Evolutionary conservation across 306 rosid genomes (phyloP), one percentile per base, ranked within the genome.

Genomic region (Sindora glabra): DNA sequence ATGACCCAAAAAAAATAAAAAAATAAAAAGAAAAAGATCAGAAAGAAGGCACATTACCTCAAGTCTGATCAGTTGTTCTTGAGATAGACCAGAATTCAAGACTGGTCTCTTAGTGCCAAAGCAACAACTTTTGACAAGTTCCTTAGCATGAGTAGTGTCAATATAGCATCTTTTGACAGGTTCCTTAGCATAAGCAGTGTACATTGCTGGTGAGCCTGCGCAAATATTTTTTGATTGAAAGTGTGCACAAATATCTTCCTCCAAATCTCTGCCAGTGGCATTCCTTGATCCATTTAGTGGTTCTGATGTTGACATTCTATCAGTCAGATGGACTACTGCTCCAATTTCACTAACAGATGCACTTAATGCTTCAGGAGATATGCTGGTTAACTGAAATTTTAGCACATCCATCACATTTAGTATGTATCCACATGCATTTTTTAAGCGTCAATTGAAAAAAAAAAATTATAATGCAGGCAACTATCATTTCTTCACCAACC

Each of bases 401-500:
- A 55, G 21, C 19, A 42, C 36, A 55, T 19, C 45, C 10, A 30
- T 48, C 48, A 13, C 45, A 67, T 38, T 51, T 56, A 33, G 45
- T 33, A 15, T 36, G 48, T 3, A 13, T 32, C 34, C n/a, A 47
- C 4, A 48, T 33, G 10, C 16, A 54, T 27, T 27, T 41, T 65
- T 6, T 44, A 54, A 24, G 45, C 24, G 38, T 33, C 2, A 11
- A 38, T 5, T 3, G 45, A 15, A 26, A 29, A 69, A 26, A 3
- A 2, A 9, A 4, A 23, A 21, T 21, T 21, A 14, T 15, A 30
- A 33, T n/a, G n/a, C 14, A 32, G 40, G 49, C 17, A 32, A 44
- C 1, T n/a, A 22, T 9, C 21, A 69, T 49, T 50, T 65, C 62
- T 37, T 49, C 59, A 44, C 77, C 27, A 38, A 79, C 84, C 77